Conservation (phyloP, 2,329 filamentous ascomycete species). For the Blastomyces parvus region DNA sequence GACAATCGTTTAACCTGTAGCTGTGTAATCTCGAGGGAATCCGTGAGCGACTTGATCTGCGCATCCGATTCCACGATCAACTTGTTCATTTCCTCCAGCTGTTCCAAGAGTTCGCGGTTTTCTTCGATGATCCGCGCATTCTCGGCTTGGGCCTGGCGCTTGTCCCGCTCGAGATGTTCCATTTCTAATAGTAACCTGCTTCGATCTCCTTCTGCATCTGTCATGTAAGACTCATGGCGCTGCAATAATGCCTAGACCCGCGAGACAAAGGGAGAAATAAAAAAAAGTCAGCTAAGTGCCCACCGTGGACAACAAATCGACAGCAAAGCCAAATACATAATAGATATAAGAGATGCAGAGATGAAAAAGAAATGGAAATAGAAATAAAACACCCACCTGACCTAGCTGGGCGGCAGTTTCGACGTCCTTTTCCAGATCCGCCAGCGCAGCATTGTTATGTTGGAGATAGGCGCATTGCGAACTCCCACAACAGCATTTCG, state of each 20-base stretch:
- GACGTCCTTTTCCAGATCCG: conserved; percentile 78
- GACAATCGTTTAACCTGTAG: conserved; percentile 67
- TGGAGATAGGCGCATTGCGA: conserved; percentile 68
- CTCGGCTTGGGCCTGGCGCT: conserved; percentile 61
- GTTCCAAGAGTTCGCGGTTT: conserved; percentile 69
- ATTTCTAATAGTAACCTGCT: conserved; percentile 62
- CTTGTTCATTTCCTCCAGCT: conserved; percentile 74
- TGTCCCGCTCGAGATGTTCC: conserved; percentile 63
- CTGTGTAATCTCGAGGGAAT: conserved; percentile 66
- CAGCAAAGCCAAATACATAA: not conserved
- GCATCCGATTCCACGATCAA: conserved; percentile 71
- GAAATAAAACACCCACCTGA: conserved; percentile 24
- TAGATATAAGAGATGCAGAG: not conserved
- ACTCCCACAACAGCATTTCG: conserved; percentile 74
- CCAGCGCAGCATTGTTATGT: conserved; percentile 68
- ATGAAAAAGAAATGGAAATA: not conserved
- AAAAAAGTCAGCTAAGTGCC: conserved; percentile 15
- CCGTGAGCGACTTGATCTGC: conserved; percentile 66
- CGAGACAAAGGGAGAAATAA: conserved; percentile 17
- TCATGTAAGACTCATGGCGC: conserved; percentile 90
- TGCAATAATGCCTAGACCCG: conserved; percentile 67
- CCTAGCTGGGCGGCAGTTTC: conserved; percentile 77
- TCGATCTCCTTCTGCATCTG: conserved; percentile 80
- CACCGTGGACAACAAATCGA: not conserved
- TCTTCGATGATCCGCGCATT: conserved; percentile 74